Percentiles rank a stretch among this genome's conserved stretches.
These are phyloP conservation scores for Lathyrus aphaca DNA, from an alignment of 306 rosid genomes.

Conservation along the genomic window DNA sequence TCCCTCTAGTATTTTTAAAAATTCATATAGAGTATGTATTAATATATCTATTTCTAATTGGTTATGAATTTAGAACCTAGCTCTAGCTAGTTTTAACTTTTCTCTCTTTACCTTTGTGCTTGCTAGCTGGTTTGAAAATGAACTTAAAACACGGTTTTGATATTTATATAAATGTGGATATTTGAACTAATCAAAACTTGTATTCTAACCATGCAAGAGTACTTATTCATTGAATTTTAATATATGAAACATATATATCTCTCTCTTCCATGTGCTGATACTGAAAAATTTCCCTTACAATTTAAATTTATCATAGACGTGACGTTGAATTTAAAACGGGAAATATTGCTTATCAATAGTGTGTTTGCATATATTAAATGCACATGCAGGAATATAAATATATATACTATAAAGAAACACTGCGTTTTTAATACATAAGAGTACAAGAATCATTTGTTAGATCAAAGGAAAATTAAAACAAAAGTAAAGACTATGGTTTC, in stretches of 20 bases:
- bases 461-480: constrained; percentile 36
- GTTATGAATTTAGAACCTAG: constrained; percentile 47
- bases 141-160: constrained; percentile 34
- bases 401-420: constrained; percentile 38
- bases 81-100: constrained; percentile 42
- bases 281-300: constrained; percentile 34
- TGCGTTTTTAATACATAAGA: constrained; percentile 34
- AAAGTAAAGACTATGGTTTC: constrained; percentile 12
- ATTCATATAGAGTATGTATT: too few species aligned
- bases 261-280: constrained; percentile 34
- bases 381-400: constrained; percentile 46
- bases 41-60: constrained; percentile 28
- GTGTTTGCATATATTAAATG: constrained; percentile 48
- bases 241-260: constrained; percentile 45
- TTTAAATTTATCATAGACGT: constrained; percentile 49
- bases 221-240: constrained; percentile 46
- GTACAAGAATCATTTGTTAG: constrained; percentile 21
- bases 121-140: constrained; percentile 49
- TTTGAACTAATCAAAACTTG: constrained; percentile 34
- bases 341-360: constrained; percentile 42
- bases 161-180: constrained; percentile 35
- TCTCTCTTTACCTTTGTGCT: constrained; percentile 50
- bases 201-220: constrained; percentile 51
- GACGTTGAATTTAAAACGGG: constrained; percentile 52
- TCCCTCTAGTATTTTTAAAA: too few species aligned